Evolutionary conservation across 2,329 filamentous ascomycete species (phyloP), one percentile per base, ranked within the genome.

Genomic region (Nothophaeocryptopus gaeumannii): DNA sequence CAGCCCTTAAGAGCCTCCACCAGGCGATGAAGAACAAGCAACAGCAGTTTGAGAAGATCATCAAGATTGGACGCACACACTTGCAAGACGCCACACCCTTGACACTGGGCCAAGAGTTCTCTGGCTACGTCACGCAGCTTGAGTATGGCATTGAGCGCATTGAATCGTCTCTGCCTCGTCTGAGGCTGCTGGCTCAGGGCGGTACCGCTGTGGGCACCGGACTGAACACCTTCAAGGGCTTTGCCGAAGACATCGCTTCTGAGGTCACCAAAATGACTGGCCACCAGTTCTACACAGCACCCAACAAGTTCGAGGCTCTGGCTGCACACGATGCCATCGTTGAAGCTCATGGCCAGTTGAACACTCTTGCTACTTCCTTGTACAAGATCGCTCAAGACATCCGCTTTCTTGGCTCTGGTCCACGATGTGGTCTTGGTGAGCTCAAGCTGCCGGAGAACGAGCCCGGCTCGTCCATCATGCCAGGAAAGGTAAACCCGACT

Each of bases 311-410:
- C 67, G 93, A 97, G 77, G 86, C 93, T 3, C 84, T 99, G 36
- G 93, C 93, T 51, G 89, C 93, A 43, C 93, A 99, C 74, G 93
- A 99, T 68, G 89, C 92, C 58, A 84, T 97, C 62, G 90, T 97
- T 51, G 91, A 97, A 76, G 92, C 92, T 44, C 89, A 89, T 60
- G 93, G 93, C 54, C 85, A 88, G 59, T 83, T 99, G 66, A 97
- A 97, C 80, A 96, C 91, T 26, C 81, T 97, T 53, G 91, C 93
- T 39, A 78, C 79, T 53, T 96, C 91, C 45, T 85, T 99, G 46
- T 95, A 88, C 82, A 97, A 99, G 81, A 96, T 99, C 65, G 93
- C 92, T 9, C 91, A 99, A 77, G 93, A 97, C 71, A 89, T 99
- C 69, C 87, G 93, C 66, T 97, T 96, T 78, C 88, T 97, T 45